Percentiles rank a stretch among this genome's conserved stretches.
Conservation (phyloP, 805 yeast species). For the Candida dajiaensis region DNA sequence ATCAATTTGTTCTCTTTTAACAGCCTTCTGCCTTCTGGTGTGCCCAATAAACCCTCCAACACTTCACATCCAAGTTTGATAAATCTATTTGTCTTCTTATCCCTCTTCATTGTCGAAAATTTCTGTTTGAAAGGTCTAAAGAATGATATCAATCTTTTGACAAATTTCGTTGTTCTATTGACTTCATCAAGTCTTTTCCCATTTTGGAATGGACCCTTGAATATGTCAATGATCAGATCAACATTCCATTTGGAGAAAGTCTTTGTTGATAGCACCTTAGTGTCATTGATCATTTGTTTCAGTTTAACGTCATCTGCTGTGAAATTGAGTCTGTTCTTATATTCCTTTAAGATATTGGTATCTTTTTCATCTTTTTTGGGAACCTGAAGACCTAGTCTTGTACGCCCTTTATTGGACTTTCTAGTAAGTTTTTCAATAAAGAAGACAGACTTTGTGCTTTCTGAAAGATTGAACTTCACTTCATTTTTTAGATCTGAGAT, state of each 20-base stretch:
- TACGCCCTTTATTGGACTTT: conserved; percentile 32
- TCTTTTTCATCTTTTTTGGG: conserved; percentile 17
- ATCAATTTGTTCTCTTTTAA: conserved; percentile 68
- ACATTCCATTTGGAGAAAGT: conserved; percentile 86
- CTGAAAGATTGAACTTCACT: background rate
- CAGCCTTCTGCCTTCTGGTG: conserved; percentile 60
- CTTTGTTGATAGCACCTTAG: conserved; percentile 73
- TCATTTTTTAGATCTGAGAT: conserved; percentile 3
- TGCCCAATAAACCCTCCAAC: conserved; percentile 55
- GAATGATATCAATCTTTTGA: conserved; percentile 79
- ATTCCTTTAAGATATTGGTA: conserved; percentile 1
- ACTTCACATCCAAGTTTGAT: conserved; percentile 72
- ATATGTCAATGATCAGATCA: conserved; percentile 62
- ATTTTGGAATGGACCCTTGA: conserved; percentile 76
- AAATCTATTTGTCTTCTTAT: conserved; percentile 49
- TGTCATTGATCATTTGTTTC: conserved; percentile 56
- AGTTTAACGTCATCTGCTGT: conserved; percentile 56
- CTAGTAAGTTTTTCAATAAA: conserved; percentile 42
- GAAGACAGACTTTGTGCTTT: conserved; percentile 30
- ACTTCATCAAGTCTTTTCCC: conserved; percentile 73
- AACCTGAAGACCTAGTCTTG: conserved; percentile 28
- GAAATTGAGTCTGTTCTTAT: conserved; percentile 6
- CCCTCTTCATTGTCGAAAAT: conserved; percentile 49
- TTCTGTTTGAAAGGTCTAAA: conserved; percentile 88
- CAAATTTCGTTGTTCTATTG: conserved; percentile 71